A percentile compares a stretch with the other conserved stretches of the same genome.
phyloP scores from a whole-genome alignment of 2,329 filamentous ascomycete genomes.

The Aspergillus cejpii region DNA sequence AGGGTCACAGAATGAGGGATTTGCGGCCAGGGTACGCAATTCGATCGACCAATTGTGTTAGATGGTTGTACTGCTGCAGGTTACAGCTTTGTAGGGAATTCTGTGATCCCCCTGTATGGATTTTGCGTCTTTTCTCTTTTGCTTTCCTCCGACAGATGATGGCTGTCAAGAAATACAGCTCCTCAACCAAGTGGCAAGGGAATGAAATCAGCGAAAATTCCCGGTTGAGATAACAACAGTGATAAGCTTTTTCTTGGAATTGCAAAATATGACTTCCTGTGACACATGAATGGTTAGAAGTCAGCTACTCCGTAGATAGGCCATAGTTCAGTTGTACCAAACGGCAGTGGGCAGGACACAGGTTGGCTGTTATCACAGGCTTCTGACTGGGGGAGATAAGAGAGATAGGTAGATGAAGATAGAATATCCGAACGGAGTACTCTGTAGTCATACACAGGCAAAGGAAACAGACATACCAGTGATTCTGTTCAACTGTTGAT shows the following conservation, averaged over 20 bases:
- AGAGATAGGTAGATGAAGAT: background rate
- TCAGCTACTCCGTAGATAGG: no score
- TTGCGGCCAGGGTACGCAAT: constrained; percentile 15
- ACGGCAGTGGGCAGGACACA: constrained; percentile 6
- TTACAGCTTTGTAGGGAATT: constrained; percentile 1
- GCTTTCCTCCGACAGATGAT: background rate
- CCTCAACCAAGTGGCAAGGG: background rate
- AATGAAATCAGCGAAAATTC: constrained; percentile 14
- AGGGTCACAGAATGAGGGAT: constrained; percentile 24
- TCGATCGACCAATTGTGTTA: constrained; percentile 17
- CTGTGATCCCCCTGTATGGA: background rate
- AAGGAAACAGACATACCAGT: constrained; percentile 7
- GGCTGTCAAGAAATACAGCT: background rate
- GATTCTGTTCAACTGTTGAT: background rate
- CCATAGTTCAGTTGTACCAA: constrained; percentile 15
- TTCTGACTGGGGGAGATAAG: constrained; percentile 26
- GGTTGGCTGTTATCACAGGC: constrained; percentile 17
- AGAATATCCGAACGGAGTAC: constrained; percentile 4
- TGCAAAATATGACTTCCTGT: constrained; percentile 12
- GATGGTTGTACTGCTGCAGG: constrained; percentile 10
- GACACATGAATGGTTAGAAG: constrained; percentile 13
- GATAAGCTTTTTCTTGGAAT: constrained; percentile 18
- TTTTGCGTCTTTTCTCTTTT: background rate
- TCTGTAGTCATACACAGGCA: background rate
- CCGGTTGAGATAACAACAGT: constrained; percentile 10